Evolutionary conservation across 192 early-diverging fungal species (phyloP).

Genomic region (Chytriomyces hyalinus): DNA sequence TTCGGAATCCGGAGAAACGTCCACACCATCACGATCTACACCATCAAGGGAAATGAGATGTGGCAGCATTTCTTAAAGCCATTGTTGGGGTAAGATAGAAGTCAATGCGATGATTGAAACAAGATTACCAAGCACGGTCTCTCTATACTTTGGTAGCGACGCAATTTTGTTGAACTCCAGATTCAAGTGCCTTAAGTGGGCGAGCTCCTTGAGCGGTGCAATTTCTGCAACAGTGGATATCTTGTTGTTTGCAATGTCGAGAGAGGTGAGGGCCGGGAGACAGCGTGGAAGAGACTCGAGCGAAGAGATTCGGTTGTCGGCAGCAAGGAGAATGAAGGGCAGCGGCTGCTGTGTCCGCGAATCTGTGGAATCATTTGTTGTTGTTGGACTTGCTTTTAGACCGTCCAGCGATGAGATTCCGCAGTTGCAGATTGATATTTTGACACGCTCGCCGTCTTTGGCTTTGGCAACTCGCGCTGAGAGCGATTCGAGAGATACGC

Average conservation of each 20-base stretch:
- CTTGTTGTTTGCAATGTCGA: constrained; percentile 23
- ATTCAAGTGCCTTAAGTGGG: constrained; percentile 3
- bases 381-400: neutral
- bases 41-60: constrained; percentile 15
- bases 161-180: constrained; percentile 15
- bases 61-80: neutral
- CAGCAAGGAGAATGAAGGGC: neutral
- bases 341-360: neutral
- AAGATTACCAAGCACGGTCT: neutral
- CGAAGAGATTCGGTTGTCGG: constrained; percentile 23
- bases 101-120: too few species aligned
- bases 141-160: neutral
- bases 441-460: neutral
- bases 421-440: constrained; percentile 8
- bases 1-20: neutral
- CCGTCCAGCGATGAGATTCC: constrained; percentile 1
- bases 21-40: neutral
- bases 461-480: neutral
- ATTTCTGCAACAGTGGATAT: neutral
- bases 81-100: neutral
- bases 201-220: neutral
- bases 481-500: neutral
- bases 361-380: neutral
- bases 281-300: neutral
- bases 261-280: neutral